These are phyloP conservation scores for Sporobolomyces phaffii DNA, from an alignment of 768 basidiomycete genomes.

Conservation along the genomic window DNA sequence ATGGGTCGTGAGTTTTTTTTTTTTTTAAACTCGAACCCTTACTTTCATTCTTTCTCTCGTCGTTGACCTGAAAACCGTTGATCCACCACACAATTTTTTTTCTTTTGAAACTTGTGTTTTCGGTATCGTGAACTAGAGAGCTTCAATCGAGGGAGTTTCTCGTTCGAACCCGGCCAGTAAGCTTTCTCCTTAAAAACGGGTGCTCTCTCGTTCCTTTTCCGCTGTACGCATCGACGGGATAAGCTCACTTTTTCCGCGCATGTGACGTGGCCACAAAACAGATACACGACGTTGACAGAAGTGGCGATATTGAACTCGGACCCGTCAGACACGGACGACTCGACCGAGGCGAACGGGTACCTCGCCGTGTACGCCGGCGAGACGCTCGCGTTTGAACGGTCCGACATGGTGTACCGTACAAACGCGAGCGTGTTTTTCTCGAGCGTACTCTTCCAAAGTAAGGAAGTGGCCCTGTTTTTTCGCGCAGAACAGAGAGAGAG, in stretches of 20 bases:
- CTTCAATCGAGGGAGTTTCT: constrained; percentile 16
- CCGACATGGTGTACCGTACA: constrained; percentile 11
- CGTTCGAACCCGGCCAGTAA: constrained; percentile 4
- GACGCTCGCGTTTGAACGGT: constrained; percentile 9
- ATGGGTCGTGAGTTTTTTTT: background rate
- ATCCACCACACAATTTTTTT: too few species aligned
- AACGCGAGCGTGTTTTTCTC: constrained; percentile 17
- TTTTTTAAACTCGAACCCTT: too few species aligned
- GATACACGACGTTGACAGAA: constrained; percentile 18
- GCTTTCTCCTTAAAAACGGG: too few species aligned
- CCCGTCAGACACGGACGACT: background rate
- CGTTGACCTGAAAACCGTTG: too few species aligned
- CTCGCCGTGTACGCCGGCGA: constrained; percentile 17
- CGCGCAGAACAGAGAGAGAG: too few species aligned
- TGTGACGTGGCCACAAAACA: background rate
- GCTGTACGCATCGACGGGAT: too few species aligned
- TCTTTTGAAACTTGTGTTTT: too few species aligned
- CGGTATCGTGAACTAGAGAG: too few species aligned
- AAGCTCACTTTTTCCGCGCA: too few species aligned
- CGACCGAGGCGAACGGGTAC: constrained; percentile 19
- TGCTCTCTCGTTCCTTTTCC: background rate
- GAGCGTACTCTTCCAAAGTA: constrained; percentile 4
- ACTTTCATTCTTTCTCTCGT: background rate
- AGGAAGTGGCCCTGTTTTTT: background rate
- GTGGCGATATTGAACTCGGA: constrained; percentile 21